Conservation (phyloP, 768 basidiomycete genomes). For the Fomitopsis pulvina region DNA sequence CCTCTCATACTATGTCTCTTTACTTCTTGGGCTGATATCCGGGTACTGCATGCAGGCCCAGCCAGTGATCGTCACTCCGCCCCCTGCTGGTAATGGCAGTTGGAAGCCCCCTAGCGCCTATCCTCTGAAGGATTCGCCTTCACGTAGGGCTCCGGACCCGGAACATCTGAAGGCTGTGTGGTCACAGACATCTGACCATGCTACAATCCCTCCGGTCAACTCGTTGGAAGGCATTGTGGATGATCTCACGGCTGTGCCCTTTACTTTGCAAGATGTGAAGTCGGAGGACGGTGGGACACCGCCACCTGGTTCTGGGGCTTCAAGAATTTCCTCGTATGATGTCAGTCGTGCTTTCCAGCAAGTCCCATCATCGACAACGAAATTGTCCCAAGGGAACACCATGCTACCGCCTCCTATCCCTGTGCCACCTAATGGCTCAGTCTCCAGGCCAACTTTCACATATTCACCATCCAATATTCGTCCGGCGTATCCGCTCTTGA, state of each 20-base stretch:
- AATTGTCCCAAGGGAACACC: conserved; percentile 31
- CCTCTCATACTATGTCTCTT: neutral
- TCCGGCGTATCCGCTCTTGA: conserved; percentile 61
- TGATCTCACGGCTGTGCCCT: conserved; percentile 73
- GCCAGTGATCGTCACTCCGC: conserved; percentile 31
- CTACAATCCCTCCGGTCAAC: conserved; percentile 62
- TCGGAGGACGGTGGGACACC: conserved; percentile 82
- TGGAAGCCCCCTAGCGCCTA: conserved; percentile 49
- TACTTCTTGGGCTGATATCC: too few relatives aligned
- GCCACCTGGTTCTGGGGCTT: conserved; percentile 54
- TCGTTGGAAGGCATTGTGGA: conserved; percentile 81
- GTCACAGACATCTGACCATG: conserved; percentile 71
- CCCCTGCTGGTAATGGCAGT: conserved; percentile 36
- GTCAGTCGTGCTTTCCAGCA: conserved; percentile 85
- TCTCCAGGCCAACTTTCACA: conserved; percentile 11
- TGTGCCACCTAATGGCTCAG: conserved; percentile 4
- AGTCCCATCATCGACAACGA: conserved; percentile 60
- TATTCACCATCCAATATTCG: conserved; percentile 36
- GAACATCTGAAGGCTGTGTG: conserved; percentile 82
- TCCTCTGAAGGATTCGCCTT: conserved; percentile 59
- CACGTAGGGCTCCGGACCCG: conserved; percentile 61
- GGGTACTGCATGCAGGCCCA: neutral
- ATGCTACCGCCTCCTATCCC: conserved; percentile 27
- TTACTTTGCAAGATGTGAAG: conserved; percentile 79
- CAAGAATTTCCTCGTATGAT: conserved; percentile 75